A percentile compares a stretch with the other conserved stretches of the same genome.
Conservation (phyloP, 2,329 filamentous ascomycete genomes). For the Nemania sp. region DNA sequence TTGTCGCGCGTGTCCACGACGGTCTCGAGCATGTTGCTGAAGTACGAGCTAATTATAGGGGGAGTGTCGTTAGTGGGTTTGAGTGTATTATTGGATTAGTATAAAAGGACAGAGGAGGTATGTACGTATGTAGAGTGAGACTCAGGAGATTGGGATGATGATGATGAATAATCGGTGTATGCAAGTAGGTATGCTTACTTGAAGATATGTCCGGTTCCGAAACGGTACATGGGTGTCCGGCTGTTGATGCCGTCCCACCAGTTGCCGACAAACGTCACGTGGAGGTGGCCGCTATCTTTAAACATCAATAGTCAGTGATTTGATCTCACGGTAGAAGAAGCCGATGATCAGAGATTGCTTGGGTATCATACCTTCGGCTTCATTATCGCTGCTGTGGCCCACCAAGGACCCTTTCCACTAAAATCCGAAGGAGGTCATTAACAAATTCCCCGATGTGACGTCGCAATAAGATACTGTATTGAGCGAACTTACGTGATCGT, state of each 20-base stretch:
- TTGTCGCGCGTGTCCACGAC: conserved; percentile 23
- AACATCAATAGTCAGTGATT: background rate
- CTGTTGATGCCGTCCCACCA: conserved; percentile 61
- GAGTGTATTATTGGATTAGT: no score
- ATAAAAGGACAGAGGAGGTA: no score
- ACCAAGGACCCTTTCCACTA: conserved; percentile 66
- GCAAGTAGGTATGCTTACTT: conserved; percentile 21
- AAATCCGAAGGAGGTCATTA: background rate
- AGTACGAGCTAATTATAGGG: conserved; percentile 13
- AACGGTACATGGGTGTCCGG: conserved; percentile 57
- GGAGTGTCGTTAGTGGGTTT: background rate
- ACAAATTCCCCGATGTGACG: background rate
- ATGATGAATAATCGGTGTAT: no score
- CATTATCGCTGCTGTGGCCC: conserved; percentile 60
- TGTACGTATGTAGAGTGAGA: no score
- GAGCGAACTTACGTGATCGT: conserved; percentile 46
- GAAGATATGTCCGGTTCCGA: conserved; percentile 61
- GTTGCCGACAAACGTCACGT: conserved; percentile 61
- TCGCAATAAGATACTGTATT: background rate
- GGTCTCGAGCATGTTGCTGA: conserved; percentile 21
- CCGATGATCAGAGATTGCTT: no score
- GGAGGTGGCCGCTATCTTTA: conserved; percentile 55
- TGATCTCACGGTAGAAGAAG: background rate
- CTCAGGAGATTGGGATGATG: no score
- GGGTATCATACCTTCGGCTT: conserved; percentile 40